These are phyloP conservation scores for Ophiostoma tasmaniense DNA, from an alignment of 2,329 filamentous ascomycete species.

Conservation along the genomic window DNA sequence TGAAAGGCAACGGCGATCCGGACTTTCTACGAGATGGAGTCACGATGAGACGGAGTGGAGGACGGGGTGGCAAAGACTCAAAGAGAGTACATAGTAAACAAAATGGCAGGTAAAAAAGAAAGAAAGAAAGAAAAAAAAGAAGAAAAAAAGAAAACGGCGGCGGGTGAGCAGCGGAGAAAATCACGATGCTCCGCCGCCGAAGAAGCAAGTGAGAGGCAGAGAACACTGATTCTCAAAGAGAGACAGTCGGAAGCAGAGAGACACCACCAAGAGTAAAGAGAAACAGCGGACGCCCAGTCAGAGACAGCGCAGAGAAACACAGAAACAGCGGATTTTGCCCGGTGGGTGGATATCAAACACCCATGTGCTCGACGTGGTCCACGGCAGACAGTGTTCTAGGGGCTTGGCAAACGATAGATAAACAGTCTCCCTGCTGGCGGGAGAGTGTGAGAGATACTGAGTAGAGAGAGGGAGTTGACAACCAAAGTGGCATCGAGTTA, in stretches of 20 bases:
- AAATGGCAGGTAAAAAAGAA: neutral
- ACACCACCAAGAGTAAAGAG: neutral
- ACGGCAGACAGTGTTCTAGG: neutral
- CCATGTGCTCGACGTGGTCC: neutral
- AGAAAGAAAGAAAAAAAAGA: neutral
- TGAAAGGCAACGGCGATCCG: neutral
- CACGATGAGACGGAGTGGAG: neutral
- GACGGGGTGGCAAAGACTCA: neutral
- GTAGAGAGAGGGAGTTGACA: neutral
- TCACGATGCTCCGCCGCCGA: neutral
- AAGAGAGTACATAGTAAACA: neutral
- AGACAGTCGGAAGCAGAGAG: neutral
- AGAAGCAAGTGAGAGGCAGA: neutral
- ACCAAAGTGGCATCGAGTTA: neutral
- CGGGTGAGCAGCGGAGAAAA: neutral
- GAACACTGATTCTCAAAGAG: neutral
- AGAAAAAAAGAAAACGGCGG: neutral
- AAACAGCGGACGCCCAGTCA: neutral
- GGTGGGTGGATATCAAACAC: neutral
- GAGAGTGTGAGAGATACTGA: neutral
- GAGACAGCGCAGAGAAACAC: neutral
- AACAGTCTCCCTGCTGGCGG: neutral
- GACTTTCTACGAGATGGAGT: neutral
- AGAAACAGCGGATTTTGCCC: neutral
- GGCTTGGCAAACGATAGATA: conserved; percentile 2